phyloP scores from a whole-genome alignment of 1,284 basidiomycete genomes.

The Lignosus rhinocerotis region DNA sequence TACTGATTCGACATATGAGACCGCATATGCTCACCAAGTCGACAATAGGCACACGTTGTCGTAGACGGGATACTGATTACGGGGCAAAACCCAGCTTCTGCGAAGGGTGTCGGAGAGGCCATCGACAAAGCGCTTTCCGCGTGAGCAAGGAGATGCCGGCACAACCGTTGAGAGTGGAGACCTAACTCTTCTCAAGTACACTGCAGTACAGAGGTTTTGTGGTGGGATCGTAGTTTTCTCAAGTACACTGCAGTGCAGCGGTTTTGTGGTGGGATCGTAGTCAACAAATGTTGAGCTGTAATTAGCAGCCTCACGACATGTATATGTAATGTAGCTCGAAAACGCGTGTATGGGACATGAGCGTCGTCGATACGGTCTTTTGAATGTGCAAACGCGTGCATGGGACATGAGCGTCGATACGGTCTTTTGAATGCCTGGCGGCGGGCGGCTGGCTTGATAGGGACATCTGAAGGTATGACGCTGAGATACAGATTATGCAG shows the following conservation, averaged over 20 bases:
- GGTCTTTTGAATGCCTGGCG: neutral
- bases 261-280: too few species aligned
- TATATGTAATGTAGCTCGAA: too few species aligned
- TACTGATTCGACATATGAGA: slow-evolving; percentile 3
- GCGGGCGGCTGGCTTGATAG: neutral
- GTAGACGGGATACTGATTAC: slow-evolving; percentile 53
- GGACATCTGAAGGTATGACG: slow-evolving; percentile 12
- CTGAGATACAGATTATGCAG: slow-evolving; percentile 22
- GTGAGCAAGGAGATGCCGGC: neutral
- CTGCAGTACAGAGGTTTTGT: too few species aligned
- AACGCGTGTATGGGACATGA: too few species aligned
- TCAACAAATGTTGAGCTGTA: too few species aligned
- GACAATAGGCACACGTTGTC: slow-evolving; percentile 43
- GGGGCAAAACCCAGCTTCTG: slow-evolving; percentile 75
- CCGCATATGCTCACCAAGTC: neutral
- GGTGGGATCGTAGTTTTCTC: too few species aligned
- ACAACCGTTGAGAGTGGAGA: neutral
- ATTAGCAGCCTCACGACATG: too few species aligned
- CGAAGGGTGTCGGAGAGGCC: slow-evolving; percentile 50
- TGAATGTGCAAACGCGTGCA: too few species aligned
- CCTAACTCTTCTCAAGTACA: too few species aligned
- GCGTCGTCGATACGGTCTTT: neutral
- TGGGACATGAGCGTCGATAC: neutral
- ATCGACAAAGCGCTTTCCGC: slow-evolving; percentile 39
- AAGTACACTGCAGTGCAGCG: too few species aligned